These are phyloP conservation scores for Neonectria ditissima DNA, from an alignment of 2,329 filamentous ascomycete genomes.

Conservation along the genomic window DNA sequence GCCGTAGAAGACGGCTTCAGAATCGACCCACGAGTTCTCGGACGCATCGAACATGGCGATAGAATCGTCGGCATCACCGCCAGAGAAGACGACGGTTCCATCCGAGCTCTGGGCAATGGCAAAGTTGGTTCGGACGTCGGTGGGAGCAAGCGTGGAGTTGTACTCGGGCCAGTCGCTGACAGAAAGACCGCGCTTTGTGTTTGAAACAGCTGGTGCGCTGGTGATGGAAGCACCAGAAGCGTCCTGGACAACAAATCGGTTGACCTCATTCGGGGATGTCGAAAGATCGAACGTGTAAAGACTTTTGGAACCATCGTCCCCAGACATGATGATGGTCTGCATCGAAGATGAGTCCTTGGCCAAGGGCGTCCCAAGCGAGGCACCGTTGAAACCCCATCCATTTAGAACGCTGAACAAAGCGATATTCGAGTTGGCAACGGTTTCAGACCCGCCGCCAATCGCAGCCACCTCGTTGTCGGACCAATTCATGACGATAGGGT, in stretches of 20 bases:
- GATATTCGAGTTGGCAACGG: conserved; percentile 57
- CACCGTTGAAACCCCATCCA: conserved; percentile 74
- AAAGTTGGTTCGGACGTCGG: conserved; percentile 71
- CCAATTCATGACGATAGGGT: conserved; percentile 82
- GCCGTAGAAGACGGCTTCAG: conserved; percentile 70
- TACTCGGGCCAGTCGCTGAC: conserved; percentile 80
- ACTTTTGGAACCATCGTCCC: conserved; percentile 81
- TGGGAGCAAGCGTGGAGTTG: conserved; percentile 78
- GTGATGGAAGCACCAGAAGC: conserved; percentile 66
- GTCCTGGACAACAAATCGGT: conserved; percentile 74
- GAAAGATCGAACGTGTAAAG: conserved; percentile 83
- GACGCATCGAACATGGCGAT: conserved; percentile 82
- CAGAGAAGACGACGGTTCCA: conserved; percentile 81
- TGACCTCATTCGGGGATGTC: conserved; percentile 79
- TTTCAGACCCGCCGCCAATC: conserved; percentile 72
- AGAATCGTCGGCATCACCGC: conserved; percentile 75
- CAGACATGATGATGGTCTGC: conserved; percentile 74
- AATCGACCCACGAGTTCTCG: conserved; percentile 82
- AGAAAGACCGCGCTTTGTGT: conserved; percentile 60
- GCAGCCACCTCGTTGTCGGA: conserved; percentile 77
- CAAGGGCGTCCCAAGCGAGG: conserved; percentile 71
- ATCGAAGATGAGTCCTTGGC: conserved; percentile 67
- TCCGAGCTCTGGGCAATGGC: conserved; percentile 75
- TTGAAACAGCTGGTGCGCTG: conserved; percentile 58
- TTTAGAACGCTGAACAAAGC: conserved; percentile 74